Base-by-base conservation (phyloP, 371 early-diverging fungal species). In the Actinomortierella wolfii region DNA sequence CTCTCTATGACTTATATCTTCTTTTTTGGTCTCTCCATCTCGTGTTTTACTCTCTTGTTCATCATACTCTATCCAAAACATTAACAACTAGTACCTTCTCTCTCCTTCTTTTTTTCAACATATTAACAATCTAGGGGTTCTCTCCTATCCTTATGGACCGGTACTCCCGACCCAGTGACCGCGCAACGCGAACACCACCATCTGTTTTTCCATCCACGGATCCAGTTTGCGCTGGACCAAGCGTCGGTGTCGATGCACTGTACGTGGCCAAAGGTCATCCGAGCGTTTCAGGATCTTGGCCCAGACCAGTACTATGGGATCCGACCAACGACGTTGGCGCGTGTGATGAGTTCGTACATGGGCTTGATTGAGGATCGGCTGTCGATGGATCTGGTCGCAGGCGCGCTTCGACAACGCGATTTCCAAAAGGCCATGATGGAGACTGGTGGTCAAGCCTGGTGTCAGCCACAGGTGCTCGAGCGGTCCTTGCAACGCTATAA, bases 401-500 rank as follows among this genome's bases (percentile, higher is more conserved):
- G 73, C 2, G 73, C 73, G 2, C 45, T 71, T 14, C 57, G 73
- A 20, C 73, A 71, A 24, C 61, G 73, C 7, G 73, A 71, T 48
- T 71, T 71, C 50, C 73, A 71, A 61, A 65, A 66, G 49, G 73
- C 73, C n/a, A 71, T 71, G 73, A 71, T 71, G 73, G 62, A 66
- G 40, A 71, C 73, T 3, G 73, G 73, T 2, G 73, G 73, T 11
- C 62, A 42, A 3, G 66, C 73, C 0, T 71, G 73, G 73, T 71
- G 73, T 44, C 73, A 71, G 20, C 56, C 66, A 6, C 66, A 71
- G 23, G 81, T 79, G n/a, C 56, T 81, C 47, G 66, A 79, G 9
- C 64, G 69, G 49, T 66, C 76, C 3, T 54, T 79, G 21, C 62
- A 63, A 2, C 61, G 81, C 13, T 79, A 81, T 52, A 55, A 73